Base-by-base conservation (phyloP, 441 rosid genomes). In the Adansonia gregorii region DNA sequence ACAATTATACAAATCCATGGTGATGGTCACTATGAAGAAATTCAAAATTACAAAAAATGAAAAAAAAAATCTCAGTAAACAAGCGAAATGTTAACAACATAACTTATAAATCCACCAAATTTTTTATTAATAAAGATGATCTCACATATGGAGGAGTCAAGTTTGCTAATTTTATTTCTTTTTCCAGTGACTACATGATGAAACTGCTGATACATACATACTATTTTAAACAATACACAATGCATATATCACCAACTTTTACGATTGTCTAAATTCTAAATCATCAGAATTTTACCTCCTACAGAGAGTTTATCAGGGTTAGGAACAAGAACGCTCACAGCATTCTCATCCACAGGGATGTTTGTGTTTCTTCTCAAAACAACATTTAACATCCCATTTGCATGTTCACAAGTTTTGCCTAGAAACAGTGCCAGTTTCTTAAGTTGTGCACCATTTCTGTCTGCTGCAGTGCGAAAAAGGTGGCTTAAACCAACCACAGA, bases 401-500 rank as follows among this genome's bases (percentile, higher is more conserved):
- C 84, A 85, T 79, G 89, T 77, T 85, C 88, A 77, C 24, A 56
- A 71, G 87, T 84, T 86, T 85, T 87, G 56, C 88, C 76, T 22
- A 95, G 88, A 83, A 89, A 89, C 78, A 88, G 75, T 41, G 99
- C 95, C 75, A 95, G 79, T 80, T 84, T 85, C 86, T 92, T 92
- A 43, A 95, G 87, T 82, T 87, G 86, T 59, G 85, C 76, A 67
- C 97, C 98, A 74, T 89, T 84, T 71, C 82, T 76, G 82, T 95
- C 99, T 41, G 87, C 85, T 80, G 86, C 84, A 51, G 86, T 77
- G 46, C 80, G 88, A 67, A 91, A 93, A 80, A 95, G 90, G 84
- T 95, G 89, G 85, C 95, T 90, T 79, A 95, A 83, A 76, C 99
- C 99, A 80, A 92, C 97, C 43, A 89, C 94, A 78, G 95, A 93